A percentile compares a stretch with the other conserved stretches of the same genome.
phyloP scores from a whole-genome alignment of 768 basidiomycete genomes.

The Russula lepida region DNA sequence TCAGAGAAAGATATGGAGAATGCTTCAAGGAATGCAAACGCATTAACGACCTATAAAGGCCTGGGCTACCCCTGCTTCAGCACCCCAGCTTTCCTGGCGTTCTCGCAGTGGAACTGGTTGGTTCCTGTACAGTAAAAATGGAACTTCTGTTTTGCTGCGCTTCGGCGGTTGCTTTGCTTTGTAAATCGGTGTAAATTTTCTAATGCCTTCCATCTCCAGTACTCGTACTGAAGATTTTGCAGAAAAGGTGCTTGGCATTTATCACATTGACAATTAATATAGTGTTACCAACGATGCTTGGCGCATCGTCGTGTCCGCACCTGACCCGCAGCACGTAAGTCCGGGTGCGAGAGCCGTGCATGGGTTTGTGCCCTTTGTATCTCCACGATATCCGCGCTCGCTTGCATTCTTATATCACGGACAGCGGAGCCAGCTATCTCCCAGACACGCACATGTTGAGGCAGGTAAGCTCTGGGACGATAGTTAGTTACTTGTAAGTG shows the following conservation, averaged over 20 bases:
- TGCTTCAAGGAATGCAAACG: conserved; percentile 32
- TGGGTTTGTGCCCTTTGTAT: conserved; percentile 28
- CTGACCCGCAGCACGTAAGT: conserved; percentile 25
- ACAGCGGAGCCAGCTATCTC: conserved; percentile 28
- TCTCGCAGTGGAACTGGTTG: conserved; percentile 36
- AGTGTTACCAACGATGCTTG: conserved; percentile 24
- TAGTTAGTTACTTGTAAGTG: conserved; percentile 30
- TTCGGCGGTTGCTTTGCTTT: conserved; percentile 28
- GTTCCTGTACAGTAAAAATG: conserved; percentile 21
- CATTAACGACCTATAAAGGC: conserved; percentile 21
- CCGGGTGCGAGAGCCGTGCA: conserved; percentile 32
- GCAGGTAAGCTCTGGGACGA: conserved; percentile 37
- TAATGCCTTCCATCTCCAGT: conserved; percentile 1
- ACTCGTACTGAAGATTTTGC: conserved; percentile 26
- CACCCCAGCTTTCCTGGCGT: conserved; percentile 33
- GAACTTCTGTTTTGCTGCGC: conserved; percentile 28
- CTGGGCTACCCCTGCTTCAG: conserved; percentile 27
- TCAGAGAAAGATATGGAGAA: conserved; percentile 31
- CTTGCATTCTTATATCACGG: conserved; percentile 31
- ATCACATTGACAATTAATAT: conserved; percentile 28
- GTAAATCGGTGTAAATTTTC: not conserved
- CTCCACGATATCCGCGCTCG: conserved; percentile 10
- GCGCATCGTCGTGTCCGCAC: conserved; percentile 17
- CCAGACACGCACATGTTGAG: conserved; percentile 35
- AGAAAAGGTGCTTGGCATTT: conserved; percentile 33